A percentile compares a stretch with the other conserved stretches of the same genome.
Conservation (phyloP, 1,139 yeast genomes). For the Fermentozyma sake region DNA sequence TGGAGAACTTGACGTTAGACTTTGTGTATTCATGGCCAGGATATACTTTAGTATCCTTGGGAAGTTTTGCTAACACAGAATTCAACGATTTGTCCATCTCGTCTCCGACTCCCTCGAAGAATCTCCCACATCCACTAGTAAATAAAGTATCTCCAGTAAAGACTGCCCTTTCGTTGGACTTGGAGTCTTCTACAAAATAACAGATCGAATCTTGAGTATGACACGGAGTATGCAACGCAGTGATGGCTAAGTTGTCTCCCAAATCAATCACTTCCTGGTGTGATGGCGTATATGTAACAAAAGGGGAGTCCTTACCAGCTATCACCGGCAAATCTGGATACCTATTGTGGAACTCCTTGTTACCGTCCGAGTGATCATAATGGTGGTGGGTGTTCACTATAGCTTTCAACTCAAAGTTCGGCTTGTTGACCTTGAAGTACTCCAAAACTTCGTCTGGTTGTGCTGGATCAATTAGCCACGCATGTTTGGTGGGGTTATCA, state of each 20-base stretch:
- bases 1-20: slow-evolving; percentile 73
- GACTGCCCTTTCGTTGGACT: slow-evolving; percentile 63
- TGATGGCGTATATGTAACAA: slow-evolving; percentile 63
- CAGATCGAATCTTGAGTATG: slow-evolving; percentile 96
- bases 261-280: slow-evolving; percentile 57
- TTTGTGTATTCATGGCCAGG: slow-evolving; percentile 97
- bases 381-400: slow-evolving; percentile 96
- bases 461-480: slow-evolving; percentile 93
- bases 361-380: slow-evolving; percentile 92
- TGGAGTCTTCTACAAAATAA: slow-evolving; percentile 63
- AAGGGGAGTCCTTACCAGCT: slow-evolving; percentile 79
- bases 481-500: slow-evolving; percentile 60
- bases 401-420: slow-evolving; percentile 49
- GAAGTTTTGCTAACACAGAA: slow-evolving; percentile 52
- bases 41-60: slow-evolving; percentile 66
- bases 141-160: slow-evolving; percentile 96
- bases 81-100: slow-evolving; percentile 77
- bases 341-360: slow-evolving; percentile 38
- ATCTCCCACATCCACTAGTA: slow-evolving; percentile 93
- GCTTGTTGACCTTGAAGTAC: slow-evolving; percentile 21
- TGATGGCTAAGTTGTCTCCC: slow-evolving; percentile 63
- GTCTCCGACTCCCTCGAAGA: slow-evolving; percentile 83
- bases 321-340: slow-evolving; percentile 65
- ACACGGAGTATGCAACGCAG: slow-evolving; percentile 93
- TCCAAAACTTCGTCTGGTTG: slow-evolving; percentile 56